Evolutionary conservation across 768 basidiomycete species (phyloP).

Genomic region (Lyophyllum shimeji): DNA sequence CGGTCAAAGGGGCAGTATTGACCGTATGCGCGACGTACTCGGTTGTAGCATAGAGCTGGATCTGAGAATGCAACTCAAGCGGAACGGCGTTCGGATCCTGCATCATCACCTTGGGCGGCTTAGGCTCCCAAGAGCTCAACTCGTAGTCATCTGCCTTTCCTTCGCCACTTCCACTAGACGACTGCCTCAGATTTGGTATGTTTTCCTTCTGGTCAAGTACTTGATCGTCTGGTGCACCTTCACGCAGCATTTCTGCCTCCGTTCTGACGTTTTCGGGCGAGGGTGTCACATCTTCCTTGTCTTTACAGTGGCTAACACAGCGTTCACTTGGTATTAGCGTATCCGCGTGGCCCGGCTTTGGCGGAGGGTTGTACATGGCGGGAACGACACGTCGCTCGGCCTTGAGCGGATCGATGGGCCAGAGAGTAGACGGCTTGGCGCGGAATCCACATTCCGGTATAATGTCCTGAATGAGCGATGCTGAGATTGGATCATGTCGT

Average conservation of each 20-base stretch:
- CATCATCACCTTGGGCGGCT: constrained; percentile 58
- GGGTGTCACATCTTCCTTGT: constrained; percentile 14
- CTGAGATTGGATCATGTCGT: not conserved
- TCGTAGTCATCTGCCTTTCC: constrained; percentile 21
- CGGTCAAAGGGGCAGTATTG: not conserved
- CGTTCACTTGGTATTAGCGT: constrained; percentile 36
- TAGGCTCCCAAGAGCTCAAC: constrained; percentile 46
- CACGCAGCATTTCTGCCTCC: constrained; percentile 32
- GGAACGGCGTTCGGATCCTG: constrained; percentile 40
- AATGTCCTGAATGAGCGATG: constrained; percentile 50
- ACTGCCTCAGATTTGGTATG: not conserved
- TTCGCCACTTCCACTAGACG: not conserved
- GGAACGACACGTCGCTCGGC: constrained; percentile 33
- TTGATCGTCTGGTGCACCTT: not conserved
- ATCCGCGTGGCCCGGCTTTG: constrained; percentile 49
- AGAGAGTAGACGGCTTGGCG: constrained; percentile 55
- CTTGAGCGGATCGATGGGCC: constrained; percentile 48
- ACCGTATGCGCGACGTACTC: constrained; percentile 42
- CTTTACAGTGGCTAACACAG: constrained; percentile 23
- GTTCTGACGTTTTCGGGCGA: constrained; percentile 20
- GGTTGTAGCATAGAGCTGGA: constrained; percentile 77
- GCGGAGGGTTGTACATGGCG: constrained; percentile 41
- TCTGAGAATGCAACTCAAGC: constrained; percentile 58
- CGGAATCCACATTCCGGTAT: constrained; percentile 63
- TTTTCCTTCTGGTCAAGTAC: not conserved